A percentile compares a stretch with the other conserved stretches of the same genome.
phyloP scores from a whole-genome alignment of 2,329 filamentous ascomycete species.

The Cytospora piceicola region DNA sequence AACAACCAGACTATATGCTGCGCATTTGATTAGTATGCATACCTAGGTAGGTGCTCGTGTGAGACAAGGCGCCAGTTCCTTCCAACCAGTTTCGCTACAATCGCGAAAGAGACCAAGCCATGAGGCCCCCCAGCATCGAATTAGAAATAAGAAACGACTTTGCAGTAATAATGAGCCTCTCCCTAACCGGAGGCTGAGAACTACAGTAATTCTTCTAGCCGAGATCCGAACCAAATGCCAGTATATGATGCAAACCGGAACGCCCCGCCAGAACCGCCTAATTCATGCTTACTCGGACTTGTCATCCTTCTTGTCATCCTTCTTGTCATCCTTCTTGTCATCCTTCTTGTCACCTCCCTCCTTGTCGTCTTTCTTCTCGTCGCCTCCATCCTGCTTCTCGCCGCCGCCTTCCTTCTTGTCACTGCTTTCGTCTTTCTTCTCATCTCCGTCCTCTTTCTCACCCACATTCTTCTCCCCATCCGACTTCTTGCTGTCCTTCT shows the following conservation, averaged over 20 bases:
- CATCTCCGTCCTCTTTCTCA: slow-evolving; percentile 26
- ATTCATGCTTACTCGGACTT: slow-evolving; percentile 16
- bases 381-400: slow-evolving; percentile 9
- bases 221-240: slow-evolving; percentile 9
- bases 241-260: slow-evolving; percentile 7
- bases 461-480: slow-evolving; percentile 17
- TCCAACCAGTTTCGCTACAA: too few species aligned
- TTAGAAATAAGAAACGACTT: not conserved
- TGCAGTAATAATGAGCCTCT: not conserved
- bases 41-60: too few species aligned
- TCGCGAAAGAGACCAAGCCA: too few species aligned
- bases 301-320: slow-evolving; percentile 27
- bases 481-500: not conserved
- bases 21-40: too few species aligned
- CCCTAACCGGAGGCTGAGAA: not conserved
- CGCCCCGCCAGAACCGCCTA: slow-evolving; percentile 9
- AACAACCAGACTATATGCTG: too few species aligned
- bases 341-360: not conserved
- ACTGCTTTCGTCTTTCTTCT: not conserved
- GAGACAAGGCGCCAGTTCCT: too few species aligned
- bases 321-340: slow-evolving; percentile 25
- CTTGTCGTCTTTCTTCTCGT: slow-evolving; percentile 28
- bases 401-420: slow-evolving; percentile 21
- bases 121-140: too few species aligned
- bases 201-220: not conserved